A percentile compares a stretch with the other conserved stretches of the same genome.
phyloP scores from a whole-genome alignment of 1,139 yeast genomes.

The Suhomyces bokatorum region DNA sequence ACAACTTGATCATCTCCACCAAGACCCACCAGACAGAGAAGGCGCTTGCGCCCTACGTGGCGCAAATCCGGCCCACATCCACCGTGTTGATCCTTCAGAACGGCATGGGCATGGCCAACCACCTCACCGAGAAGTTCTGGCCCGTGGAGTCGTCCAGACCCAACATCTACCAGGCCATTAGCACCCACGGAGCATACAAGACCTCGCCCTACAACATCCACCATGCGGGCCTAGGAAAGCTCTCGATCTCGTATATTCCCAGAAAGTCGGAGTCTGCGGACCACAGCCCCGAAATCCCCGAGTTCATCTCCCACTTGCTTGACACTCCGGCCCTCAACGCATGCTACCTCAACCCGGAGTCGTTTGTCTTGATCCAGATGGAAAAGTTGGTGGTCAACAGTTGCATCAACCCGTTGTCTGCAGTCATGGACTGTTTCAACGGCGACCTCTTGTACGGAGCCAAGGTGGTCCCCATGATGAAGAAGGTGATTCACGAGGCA shows the following conservation, averaged over 20 bases:
- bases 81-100: conserved; percentile 72
- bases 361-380: conserved; percentile 61
- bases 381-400: conserved; percentile 76
- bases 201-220: conserved; percentile 46
- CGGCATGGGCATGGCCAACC: conserved; percentile 69
- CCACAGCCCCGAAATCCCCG: conserved; percentile 22
- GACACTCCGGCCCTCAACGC: conserved; percentile 42
- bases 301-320: conserved; percentile 33
- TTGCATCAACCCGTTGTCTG: conserved; percentile 74
- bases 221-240: conserved; percentile 68
- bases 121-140: conserved; percentile 57
- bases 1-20: conserved; percentile 60
- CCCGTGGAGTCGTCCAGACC: conserved; percentile 49
- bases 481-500: conserved; percentile 49
- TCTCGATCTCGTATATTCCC: conserved; percentile 47
- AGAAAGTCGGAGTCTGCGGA: conserved; percentile 2
- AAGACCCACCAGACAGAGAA: conserved; percentile 57
- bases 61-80: conserved; percentile 42
- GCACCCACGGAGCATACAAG: conserved; percentile 75
- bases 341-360: conserved; percentile 48
- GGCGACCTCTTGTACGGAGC: conserved; percentile 58
- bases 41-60: conserved; percentile 49
- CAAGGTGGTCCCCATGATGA: conserved; percentile 34
- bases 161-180: conserved; percentile 67
- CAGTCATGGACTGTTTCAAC: conserved; percentile 67